Evolutionary conservation across 495 filamentous ascomycete species (phyloP).

Genomic region (Chaetomium tenue): DNA sequence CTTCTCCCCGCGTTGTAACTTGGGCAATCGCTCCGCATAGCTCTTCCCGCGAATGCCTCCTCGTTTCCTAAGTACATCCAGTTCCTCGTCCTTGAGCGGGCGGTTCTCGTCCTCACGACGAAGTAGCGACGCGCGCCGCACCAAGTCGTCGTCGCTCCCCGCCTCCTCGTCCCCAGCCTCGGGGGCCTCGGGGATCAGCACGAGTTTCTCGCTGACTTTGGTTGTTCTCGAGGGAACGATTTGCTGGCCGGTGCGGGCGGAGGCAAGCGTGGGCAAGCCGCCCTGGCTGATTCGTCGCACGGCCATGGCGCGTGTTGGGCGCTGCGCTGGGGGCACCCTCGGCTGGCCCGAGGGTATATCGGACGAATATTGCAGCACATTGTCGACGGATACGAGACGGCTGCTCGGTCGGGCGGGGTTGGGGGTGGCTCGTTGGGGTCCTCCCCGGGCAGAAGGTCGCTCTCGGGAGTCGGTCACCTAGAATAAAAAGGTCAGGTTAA

Average conservation of each 20-base stretch:
- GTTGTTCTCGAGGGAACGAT: conserved; percentile 84
- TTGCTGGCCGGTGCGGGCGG: conserved; percentile 58
- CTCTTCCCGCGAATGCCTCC: conserved; percentile 75
- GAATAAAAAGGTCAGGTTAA: background rate
- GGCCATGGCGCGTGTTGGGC: conserved; percentile 49
- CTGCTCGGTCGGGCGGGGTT: conserved; percentile 47
- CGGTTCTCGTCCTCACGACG: conserved; percentile 58
- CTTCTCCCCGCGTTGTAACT: conserved; percentile 81
- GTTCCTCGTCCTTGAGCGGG: conserved; percentile 77
- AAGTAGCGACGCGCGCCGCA: conserved; percentile 39
- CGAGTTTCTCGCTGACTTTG: conserved; percentile 91
- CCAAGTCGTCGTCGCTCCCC: conserved; percentile 50
- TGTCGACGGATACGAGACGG: conserved; percentile 92
- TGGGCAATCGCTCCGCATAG: conserved; percentile 92
- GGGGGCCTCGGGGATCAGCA: conserved; percentile 83
- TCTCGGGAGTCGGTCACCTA: conserved; percentile 43
- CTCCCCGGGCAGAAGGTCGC: conserved; percentile 29
- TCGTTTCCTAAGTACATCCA: conserved; percentile 61
- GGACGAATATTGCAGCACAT: conserved; percentile 87
- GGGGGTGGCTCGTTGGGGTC: conserved; percentile 21
- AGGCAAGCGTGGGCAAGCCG: conserved; percentile 42
- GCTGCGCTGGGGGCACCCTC: conserved; percentile 62
- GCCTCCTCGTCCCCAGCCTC: conserved; percentile 57
- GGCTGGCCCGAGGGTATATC: conserved; percentile 95
- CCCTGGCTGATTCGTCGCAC: conserved; percentile 43